A percentile compares a stretch with the other conserved stretches of the same genome.
phyloP scores from a whole-genome alignment of 495 filamentous ascomycete genomes.

The Lindgomyces ingoldianus region DNA sequence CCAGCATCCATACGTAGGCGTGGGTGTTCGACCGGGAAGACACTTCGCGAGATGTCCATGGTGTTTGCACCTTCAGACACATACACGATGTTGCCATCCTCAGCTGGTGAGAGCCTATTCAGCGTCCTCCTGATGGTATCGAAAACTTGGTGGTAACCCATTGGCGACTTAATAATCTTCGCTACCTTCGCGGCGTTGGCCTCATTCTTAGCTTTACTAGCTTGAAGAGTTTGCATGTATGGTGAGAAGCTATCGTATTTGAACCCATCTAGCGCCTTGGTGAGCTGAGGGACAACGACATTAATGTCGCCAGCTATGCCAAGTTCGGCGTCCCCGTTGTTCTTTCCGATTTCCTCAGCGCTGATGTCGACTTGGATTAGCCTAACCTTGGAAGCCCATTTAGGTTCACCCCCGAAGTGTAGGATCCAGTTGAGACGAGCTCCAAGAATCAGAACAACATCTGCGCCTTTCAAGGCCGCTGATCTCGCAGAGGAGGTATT shows the following conservation, averaged over 20 bases:
- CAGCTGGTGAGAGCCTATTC: conserved; percentile 44
- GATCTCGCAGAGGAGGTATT: conserved; percentile 62
- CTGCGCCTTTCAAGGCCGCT: conserved; percentile 57
- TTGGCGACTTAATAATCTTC: conserved; percentile 39
- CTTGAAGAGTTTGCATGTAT: conserved; percentile 45
- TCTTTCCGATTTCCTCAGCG: conserved; percentile 58
- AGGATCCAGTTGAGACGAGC: conserved; percentile 68
- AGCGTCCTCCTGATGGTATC: conserved; percentile 55
- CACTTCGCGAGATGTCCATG: conserved; percentile 65
- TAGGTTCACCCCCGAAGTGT: conserved; percentile 61
- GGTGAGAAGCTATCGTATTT: conserved; percentile 45
- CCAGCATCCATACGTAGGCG: conserved; percentile 64
- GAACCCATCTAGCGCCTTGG: conserved; percentile 48
- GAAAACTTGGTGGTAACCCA: conserved; percentile 60
- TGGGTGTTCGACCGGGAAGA: conserved; percentile 59
- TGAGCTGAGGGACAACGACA: conserved; percentile 55
- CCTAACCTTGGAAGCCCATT: conserved; percentile 56
- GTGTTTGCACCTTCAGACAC: conserved; percentile 68
- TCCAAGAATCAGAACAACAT: conserved; percentile 62
- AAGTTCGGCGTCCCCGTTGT: conserved; percentile 50
- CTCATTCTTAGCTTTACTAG: conserved; percentile 54
- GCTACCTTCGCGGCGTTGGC: conserved; percentile 16
- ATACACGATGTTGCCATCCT: conserved; percentile 58
- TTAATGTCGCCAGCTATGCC: conserved; percentile 57
- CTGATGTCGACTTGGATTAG: conserved; percentile 64